Evolutionary conservation across 2,329 filamentous ascomycete species (phyloP).

Genomic region (Monosporascus ibericus): DNA sequence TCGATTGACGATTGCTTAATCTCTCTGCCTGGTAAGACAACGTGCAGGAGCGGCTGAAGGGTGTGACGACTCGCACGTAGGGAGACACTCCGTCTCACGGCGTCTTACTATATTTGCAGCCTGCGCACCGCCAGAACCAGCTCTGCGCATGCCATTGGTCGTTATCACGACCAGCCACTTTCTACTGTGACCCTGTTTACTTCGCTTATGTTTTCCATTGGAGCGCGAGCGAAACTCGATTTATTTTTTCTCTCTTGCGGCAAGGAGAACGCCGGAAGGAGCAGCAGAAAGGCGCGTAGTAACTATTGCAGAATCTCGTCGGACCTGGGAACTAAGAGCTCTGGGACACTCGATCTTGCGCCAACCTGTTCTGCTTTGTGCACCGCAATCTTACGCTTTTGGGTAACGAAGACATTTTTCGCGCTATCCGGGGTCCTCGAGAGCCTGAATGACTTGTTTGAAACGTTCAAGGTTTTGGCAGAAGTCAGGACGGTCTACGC

Average conservation of each 20-base stretch:
- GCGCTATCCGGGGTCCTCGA: background rate
- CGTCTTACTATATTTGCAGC: background rate
- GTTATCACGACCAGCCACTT: background rate
- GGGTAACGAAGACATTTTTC: background rate
- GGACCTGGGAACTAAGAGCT: too few species aligned
- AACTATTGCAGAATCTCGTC: background rate
- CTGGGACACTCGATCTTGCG: background rate
- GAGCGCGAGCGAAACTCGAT: background rate
- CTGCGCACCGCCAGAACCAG: background rate
- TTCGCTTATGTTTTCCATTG: background rate
- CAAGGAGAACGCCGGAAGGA: background rate
- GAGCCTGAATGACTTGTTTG: background rate
- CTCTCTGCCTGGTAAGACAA: too few species aligned
- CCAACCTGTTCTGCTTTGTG: background rate
- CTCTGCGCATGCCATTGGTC: background rate
- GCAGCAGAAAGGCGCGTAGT: background rate
- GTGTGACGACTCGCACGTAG: background rate
- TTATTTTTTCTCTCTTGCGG: background rate
- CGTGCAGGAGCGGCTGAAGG: too few species aligned
- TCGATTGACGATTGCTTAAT: too few species aligned
- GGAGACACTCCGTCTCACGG: background rate
- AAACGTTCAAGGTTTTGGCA: background rate
- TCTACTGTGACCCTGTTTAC: background rate
- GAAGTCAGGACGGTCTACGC: background rate
- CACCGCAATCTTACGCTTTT: background rate